Percentiles rank a stretch among this genome's conserved stretches.
Conservation (phyloP, 345 rosid genomes). For the Gossypium turneri region DNA sequence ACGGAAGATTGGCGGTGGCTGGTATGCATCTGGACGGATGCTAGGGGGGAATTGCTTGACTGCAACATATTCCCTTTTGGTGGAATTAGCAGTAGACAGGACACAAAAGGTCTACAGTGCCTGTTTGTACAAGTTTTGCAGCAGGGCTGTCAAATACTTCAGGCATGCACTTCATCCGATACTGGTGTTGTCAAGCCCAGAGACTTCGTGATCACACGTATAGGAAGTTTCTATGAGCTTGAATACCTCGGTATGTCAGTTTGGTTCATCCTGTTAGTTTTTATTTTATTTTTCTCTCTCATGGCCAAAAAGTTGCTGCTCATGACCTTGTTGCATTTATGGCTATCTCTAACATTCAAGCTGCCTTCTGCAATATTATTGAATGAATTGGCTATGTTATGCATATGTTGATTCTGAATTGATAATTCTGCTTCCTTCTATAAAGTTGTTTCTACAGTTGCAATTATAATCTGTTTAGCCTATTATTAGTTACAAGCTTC, state of each 20-base stretch:
- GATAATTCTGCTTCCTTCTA: background rate
- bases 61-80: slow-evolving; percentile 96
- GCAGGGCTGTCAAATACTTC: slow-evolving; percentile 97
- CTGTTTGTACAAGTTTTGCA: slow-evolving; percentile 94
- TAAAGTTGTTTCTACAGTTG: background rate
- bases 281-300: background rate
- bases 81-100: slow-evolving; percentile 99
- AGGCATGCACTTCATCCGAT: slow-evolving; percentile 81
- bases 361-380: background rate
- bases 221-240: slow-evolving; percentile 92
- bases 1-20: slow-evolving; percentile 99
- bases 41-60: slow-evolving; percentile 96
- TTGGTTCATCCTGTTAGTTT: background rate
- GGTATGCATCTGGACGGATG: slow-evolving; percentile 99
- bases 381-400: background rate
- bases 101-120: slow-evolving; percentile 96
- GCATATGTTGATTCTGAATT: background rate
- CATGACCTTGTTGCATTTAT: background rate
- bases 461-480: slow-evolving; percentile 11
- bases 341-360: background rate
- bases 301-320: background rate
- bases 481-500: background rate
- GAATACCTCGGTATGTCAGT: slow-evolving; percentile 74
- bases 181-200: slow-evolving; percentile 72
- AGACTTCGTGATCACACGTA: slow-evolving; percentile 85